Evolutionary conservation across 768 basidiomycete genomes (phyloP).

Genomic region (Epithele typhae): DNA sequence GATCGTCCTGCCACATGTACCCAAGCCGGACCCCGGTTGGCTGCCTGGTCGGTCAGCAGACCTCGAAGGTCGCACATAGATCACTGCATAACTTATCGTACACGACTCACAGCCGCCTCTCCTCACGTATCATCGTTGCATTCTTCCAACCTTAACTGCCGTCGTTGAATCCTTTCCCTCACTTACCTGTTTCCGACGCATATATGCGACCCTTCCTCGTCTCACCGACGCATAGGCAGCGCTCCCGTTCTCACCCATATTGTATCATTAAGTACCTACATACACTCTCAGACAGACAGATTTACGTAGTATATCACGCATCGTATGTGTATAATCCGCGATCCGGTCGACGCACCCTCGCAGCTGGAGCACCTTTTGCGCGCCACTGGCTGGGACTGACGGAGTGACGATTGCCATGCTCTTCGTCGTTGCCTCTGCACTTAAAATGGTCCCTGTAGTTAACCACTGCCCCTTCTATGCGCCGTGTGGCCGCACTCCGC

Average conservation of each 20-base stretch:
- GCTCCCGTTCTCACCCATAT: constrained; percentile 1
- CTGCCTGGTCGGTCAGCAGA: constrained; percentile 10
- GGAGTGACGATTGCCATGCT: no score
- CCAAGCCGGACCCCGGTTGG: no score
- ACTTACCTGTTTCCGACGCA: background rate
- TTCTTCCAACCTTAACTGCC: background rate
- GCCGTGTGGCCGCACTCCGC: no score
- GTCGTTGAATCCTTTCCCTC: background rate
- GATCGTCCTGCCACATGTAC: no score
- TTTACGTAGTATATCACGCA: constrained; percentile 13
- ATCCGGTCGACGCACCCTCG: background rate
- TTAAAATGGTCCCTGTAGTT: no score
- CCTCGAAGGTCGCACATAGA: background rate
- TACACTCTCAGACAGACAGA: background rate
- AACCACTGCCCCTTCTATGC: no score
- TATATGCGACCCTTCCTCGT: no score
- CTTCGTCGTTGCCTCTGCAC: no score
- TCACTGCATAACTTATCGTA: constrained; percentile 12
- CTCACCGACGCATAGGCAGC: background rate
- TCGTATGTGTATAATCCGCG: constrained; percentile 11
- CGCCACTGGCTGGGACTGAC: no score
- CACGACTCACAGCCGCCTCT: constrained; percentile 1
- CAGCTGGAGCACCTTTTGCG: no score
- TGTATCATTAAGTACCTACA: constrained; percentile 18
- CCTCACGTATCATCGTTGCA: constrained; percentile 7